Evolutionary conservation across 306 rosid genomes (phyloP), one percentile per base, ranked within the genome.

Genomic region (Rubus idaeus): DNA sequence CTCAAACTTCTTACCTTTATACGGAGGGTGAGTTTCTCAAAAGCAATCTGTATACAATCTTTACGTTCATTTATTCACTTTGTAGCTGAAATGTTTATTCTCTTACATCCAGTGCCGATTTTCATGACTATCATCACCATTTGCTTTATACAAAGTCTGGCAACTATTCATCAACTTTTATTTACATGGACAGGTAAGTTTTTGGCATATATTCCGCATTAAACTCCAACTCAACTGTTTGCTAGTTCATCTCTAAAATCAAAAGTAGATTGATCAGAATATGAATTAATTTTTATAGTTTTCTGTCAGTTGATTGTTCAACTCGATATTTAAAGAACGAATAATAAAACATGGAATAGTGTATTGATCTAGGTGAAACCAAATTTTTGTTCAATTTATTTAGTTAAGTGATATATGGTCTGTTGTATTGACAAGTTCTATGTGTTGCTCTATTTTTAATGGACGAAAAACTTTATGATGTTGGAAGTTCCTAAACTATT

Each of bases 71-170:
- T 42, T 68, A 10, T 79, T 68, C 52, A 73, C 68, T 21, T 23
- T 82, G 83, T 49, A 52, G 45, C 70, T 83, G 82, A 79, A 77
- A 69, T 70, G 60, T 80, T 30, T 30, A 44, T 52, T 44, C 69
- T 56, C 37, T 67, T 13, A 65, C 77, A 70, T 49, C 30, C 95
- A 94, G 98, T 39, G 89, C 98, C 75, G 96, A 94, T 87, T 94
- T 94, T 83, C 98, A 94, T 14, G 98, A 94, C 88, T 94, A 94
- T 79, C 98, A 94, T 79, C 98, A 94, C 79, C 98, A 96, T n/a
- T 82, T 91, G 81, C 88, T 94, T 45, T 94, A 88, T 77, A 94
- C 98, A 45, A 91, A 94, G 80, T 94, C 98, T n/a, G 98, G 98
- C 53, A 94, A 94, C 86, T 94, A 94, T 86, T 90, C 98, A 4